These are phyloP conservation scores for Candida quercuum DNA, from an alignment of 805 yeast species.

Conservation along the genomic window DNA sequence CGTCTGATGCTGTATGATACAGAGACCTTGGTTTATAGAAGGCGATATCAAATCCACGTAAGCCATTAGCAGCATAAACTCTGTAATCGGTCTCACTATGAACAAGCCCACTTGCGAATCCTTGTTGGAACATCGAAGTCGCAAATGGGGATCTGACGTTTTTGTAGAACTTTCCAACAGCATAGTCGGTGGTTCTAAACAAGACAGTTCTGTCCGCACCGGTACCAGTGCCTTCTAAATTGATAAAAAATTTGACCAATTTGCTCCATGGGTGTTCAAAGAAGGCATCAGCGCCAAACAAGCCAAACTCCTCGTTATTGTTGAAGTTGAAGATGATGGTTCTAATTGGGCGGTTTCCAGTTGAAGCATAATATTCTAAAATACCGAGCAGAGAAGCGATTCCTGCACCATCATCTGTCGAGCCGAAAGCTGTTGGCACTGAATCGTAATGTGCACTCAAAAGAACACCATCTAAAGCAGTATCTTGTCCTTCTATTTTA, in stretches of 20 bases:
- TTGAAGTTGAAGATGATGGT: conserved; percentile 81
- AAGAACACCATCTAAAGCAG: conserved; percentile 57
- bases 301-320: conserved; percentile 85
- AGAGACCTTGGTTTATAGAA: conserved; percentile 79
- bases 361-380: conserved; percentile 40
- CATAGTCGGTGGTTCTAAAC: conserved; percentile 79
- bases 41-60: conserved; percentile 87
- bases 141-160: conserved; percentile 68
- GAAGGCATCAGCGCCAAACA: conserved; percentile 75
- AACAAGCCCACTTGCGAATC: conserved; percentile 67
- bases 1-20: conserved; percentile 77
- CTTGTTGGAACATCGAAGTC: conserved; percentile 77
- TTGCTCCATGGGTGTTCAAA: conserved; percentile 67
- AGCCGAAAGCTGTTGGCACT: conserved; percentile 81
- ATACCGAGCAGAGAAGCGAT: conserved; percentile 75
- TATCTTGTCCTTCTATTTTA: conserved; percentile 60
- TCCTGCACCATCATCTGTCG: conserved; percentile 92
- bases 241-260: conserved; percentile 59
- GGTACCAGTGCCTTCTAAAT: conserved; percentile 90
- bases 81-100: conserved; percentile 83
- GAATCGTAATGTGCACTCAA: conserved; percentile 86
- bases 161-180: conserved; percentile 53
- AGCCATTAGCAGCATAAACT: conserved; percentile 59
- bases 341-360: conserved; percentile 51
- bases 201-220: conserved; percentile 66